Evolutionary conservation across 2,329 filamentous ascomycete genomes (phyloP).

Genomic region (Cladosporium sp.): DNA sequence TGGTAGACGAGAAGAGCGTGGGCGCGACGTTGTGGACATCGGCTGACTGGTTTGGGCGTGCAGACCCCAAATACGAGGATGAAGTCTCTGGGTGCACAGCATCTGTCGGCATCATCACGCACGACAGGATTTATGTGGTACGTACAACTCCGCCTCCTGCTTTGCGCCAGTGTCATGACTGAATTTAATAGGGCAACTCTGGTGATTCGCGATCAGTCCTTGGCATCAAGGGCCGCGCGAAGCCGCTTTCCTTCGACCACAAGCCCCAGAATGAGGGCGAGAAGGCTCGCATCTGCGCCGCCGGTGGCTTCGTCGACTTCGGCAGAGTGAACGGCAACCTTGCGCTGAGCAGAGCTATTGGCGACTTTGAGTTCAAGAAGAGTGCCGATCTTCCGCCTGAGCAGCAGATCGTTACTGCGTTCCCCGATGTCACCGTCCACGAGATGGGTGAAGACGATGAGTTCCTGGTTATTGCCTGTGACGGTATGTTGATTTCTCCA

Average conservation of each 20-base stretch:
- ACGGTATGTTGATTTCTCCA: conserved; percentile 55
- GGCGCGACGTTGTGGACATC: background rate
- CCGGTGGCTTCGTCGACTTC: conserved; percentile 96
- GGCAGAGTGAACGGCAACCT: conserved; percentile 97
- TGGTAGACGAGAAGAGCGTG: conserved; percentile 12
- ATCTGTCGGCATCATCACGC: conserved; percentile 80
- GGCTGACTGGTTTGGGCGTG: conserved; percentile 19
- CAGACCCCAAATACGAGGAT: conserved; percentile 94
- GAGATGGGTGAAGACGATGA: conserved; percentile 90
- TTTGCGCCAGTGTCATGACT: conserved; percentile 36
- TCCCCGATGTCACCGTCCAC: conserved; percentile 87
- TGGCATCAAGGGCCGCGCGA: conserved; percentile 93
- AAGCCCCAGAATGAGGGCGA: conserved; percentile 98
- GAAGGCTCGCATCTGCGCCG: conserved; percentile 91
- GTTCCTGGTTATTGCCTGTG: conserved; percentile 87
- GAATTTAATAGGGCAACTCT: conserved; percentile 69
- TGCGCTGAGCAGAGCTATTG: conserved; percentile 91
- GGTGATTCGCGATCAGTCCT: conserved; percentile 93
- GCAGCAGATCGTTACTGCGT: conserved; percentile 96
- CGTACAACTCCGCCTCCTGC: conserved; percentile 6
- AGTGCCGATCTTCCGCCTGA: conserved; percentile 94
- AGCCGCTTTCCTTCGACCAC: conserved; percentile 97
- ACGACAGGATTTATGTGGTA: conserved; percentile 92
- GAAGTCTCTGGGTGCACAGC: conserved; percentile 98
- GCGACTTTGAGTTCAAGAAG: conserved; percentile 99